Evolutionary conservation across 768 basidiomycete genomes (phyloP), one percentile per base, ranked within the genome.

Genomic region (Tephrocybe rancida): DNA sequence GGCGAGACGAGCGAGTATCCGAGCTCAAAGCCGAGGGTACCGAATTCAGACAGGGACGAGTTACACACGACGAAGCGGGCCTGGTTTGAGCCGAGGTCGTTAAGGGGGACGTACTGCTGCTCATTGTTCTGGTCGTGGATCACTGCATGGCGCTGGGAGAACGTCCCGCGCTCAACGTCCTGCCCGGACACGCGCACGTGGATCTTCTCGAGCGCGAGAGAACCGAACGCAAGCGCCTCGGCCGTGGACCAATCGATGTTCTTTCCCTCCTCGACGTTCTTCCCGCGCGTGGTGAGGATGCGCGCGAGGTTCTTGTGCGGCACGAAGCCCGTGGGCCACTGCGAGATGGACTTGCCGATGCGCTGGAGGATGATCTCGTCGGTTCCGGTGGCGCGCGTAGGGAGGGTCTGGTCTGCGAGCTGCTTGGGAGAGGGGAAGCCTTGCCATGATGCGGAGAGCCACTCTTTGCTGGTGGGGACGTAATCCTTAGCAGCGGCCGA

Each of bases 181-280:
- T 99, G 97, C 26, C 96, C 96, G 0, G 95, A 97, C 1, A 99
- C 78, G 57, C 96, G 91, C 44, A 99, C 90, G 68, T 98, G 95
- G 46, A 88, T 88, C 63, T 91, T 91, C 72, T 98, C 95, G 37
- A 97, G 80, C 9, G 91, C 92, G 35, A 99, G 86, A 5, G 94
- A 81, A 54, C 96, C 97, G 64, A 98, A 92, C 0, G 97, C 97
- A 49, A 99, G 86, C 0, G 97, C 94, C 73, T 99, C 97, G 38
- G 97, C 96, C 19, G 96, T 99, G 2, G 96, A 90, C 94, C 95
- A 98, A 71, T 99, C 97, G 62, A 98, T 96, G 72, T 90, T 89
- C 51, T 68, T 77, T 45, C 95, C 97, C 56, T 98, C 95, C 62
- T 92, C 87, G 13, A 98, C 86, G 0, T 88, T 86, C 80, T 95